Conservation (phyloP, 768 basidiomycete genomes). For the Pisolithus marmoratus region DNA sequence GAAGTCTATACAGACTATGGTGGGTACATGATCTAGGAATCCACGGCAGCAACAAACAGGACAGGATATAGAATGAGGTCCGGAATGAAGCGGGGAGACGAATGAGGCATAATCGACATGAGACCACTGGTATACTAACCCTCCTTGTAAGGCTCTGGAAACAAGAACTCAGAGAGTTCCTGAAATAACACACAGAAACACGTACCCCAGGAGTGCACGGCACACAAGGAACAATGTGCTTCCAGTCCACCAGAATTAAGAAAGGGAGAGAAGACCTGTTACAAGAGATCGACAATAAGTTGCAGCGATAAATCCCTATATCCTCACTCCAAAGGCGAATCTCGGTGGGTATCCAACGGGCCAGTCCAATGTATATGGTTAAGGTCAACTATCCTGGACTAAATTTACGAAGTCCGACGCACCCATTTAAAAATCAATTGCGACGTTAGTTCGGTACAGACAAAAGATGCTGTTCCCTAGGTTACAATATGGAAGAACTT, state of each 20-base stretch:
- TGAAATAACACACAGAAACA: neutral
- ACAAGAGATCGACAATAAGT: neutral
- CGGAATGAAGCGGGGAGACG: too few relatives aligned
- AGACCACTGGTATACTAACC: constrained; percentile 21
- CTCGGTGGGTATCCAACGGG: constrained; percentile 59
- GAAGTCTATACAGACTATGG: constrained; percentile 23
- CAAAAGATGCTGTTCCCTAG: constrained; percentile 50
- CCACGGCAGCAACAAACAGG: too few relatives aligned
- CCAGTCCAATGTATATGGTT: constrained; percentile 44
- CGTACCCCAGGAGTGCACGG: constrained; percentile 43
- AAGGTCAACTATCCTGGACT: neutral
- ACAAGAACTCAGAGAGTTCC: neutral
- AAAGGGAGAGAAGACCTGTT: constrained; percentile 37
- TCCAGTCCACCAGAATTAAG: constrained; percentile 53
- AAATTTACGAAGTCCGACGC: constrained; percentile 6
- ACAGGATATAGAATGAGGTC: neutral
- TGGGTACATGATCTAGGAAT: too few relatives aligned
- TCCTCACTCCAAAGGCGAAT: constrained; percentile 45
- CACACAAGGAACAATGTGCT: constrained; percentile 43
- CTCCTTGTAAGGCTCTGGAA: constrained; percentile 39
- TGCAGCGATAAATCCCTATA: neutral
- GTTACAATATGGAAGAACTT: constrained; percentile 41
- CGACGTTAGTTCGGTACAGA: constrained; percentile 52
- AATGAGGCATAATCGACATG: too few relatives aligned
- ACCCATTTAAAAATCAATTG: constrained; percentile 57